Base-by-base conservation (phyloP, 768 basidiomycete genomes). In the Collybia mongolica region DNA sequence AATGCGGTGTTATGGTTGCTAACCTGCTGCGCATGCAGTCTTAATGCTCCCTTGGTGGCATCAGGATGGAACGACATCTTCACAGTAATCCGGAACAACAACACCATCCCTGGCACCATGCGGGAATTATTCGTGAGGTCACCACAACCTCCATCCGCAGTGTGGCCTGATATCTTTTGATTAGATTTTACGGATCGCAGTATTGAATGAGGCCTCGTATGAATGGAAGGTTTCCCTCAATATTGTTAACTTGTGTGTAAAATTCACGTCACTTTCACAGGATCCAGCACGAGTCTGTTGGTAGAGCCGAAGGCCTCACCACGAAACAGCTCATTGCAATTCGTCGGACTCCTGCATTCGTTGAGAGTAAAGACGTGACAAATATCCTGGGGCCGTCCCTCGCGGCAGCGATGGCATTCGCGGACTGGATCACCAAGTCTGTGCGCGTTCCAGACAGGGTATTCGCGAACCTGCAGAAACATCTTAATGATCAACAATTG, bases 51-150 rank as follows among this genome's bases (percentile, higher is more conserved):
- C 11, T 41, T 63, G 15, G 49, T 65, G n/a, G 65, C 65, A 32
- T 56, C 59, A 9, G 63, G 55, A 0, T 72, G 70, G 72, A 72
- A 72, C 49, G 58, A 58, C 19, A 48, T 72, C 2, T 68, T 67
- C 22, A 54, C 52, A 6, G 65, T 64, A 28, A 65, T 74, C 12
- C 55, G 66, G 32, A 56, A 54, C 32, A 64, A 66, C 19, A 62
- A 58, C 24, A 62, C 61, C 11, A 53, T 68, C 11, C 64, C 66
- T 41, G 64, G 58, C 2, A 44, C 58, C 17, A 71, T 74, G 69
- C 60, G 72, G 14, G 72, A 73, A 47, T 58, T 72, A 17, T 57
- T 70, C 37, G 70, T 71, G 45, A 48, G 67, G 11, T 32, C 52
- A 20, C 14, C 23, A 19, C 3, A 36, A 11, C 22, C 28, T 12